Evolutionary conservation across 495 filamentous ascomycete genomes (phyloP).

Genomic region (Penicillium malachiteum): DNA sequence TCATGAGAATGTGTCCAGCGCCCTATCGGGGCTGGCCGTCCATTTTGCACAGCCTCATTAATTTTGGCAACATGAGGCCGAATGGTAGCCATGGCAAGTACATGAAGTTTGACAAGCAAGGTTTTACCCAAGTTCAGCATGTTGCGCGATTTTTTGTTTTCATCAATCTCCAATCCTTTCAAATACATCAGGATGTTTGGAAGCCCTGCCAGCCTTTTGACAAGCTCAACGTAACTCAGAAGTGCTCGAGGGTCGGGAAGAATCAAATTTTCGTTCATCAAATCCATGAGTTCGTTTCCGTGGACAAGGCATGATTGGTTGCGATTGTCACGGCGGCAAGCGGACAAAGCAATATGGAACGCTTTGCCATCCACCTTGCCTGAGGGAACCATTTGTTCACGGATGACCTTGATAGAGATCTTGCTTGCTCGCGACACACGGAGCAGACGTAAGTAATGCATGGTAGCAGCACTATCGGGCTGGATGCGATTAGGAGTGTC

Average conservation of each 20-base stretch:
- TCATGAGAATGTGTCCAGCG: constrained; percentile 12
- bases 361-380: constrained; percentile 45
- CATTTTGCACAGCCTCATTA: constrained; percentile 27
- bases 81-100: constrained; percentile 20
- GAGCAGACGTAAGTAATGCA: constrained; percentile 66
- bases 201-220: constrained; percentile 20
- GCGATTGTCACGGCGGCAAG: constrained; percentile 67
- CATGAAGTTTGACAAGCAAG: constrained; percentile 28
- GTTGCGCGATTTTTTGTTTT: constrained; percentile 6
- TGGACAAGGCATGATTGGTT: constrained; percentile 61
- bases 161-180: constrained; percentile 22
- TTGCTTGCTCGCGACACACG: constrained; percentile 58
- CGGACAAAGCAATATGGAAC: constrained; percentile 68
- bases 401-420: constrained; percentile 53
- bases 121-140: constrained; percentile 25
- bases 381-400: constrained; percentile 39
- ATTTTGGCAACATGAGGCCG: constrained; percentile 32
- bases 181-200: constrained; percentile 33
- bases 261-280: constrained; percentile 47
- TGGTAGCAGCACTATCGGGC: constrained; percentile 69
- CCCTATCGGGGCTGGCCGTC: not conserved
- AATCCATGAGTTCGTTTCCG: constrained; percentile 55
- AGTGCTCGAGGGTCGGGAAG: constrained; percentile 39
- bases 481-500: constrained; percentile 44
- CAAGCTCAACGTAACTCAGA: constrained; percentile 28